Evolutionary conservation across 768 basidiomycete genomes (phyloP), one percentile per base, ranked within the genome.

Genomic region (Suillus subluteus): DNA sequence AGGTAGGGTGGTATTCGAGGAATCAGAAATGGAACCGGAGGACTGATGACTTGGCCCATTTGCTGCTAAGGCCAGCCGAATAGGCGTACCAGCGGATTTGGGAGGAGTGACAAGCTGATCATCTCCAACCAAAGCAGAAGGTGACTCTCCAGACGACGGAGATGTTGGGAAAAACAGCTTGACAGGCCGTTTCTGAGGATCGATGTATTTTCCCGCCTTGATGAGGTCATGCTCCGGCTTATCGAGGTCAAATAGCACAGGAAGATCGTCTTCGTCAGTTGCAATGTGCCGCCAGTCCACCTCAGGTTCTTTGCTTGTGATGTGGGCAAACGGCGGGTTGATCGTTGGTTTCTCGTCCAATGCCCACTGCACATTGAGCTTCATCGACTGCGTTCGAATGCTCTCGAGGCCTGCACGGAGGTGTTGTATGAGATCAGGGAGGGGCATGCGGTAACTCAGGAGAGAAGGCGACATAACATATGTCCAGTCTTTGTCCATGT

Each of bases 381-480:
- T 59, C 26, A 13, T 61, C 1, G 69, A 56, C 30, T 72, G 68
- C 0, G 41, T 62, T 4, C 43, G 38, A 15, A 77, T 35, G 41
- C 52, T 63, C 16, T 65, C 40, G 4, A 77, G 65, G 1, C 71
- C 77, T 32, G 48, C 66, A 43, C 74, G 74, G 21, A 78, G 66
- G n/a, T 62, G 40, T 15, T 63, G 64, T 18, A 78, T 6, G 43
- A 78, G 69, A 26, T 66, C 67, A 2, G 72, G 68, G 2, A 77
- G 65, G 13, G 75, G 73, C 46, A 63, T 69, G 56, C 46, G 76
- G 59, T 75, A 78, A 2, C 70, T 56, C 59, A 69, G n/a, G 37
- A 76, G 63, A 48, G 23, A 41, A 21, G 77, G 77, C 18, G 68
- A 30, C 30, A 75, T 67, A 23, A 77, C 65, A 61, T 76, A 77